Conservation (phyloP, 2,329 filamentous ascomycete genomes). For the Fusarium bactridioides region DNA sequence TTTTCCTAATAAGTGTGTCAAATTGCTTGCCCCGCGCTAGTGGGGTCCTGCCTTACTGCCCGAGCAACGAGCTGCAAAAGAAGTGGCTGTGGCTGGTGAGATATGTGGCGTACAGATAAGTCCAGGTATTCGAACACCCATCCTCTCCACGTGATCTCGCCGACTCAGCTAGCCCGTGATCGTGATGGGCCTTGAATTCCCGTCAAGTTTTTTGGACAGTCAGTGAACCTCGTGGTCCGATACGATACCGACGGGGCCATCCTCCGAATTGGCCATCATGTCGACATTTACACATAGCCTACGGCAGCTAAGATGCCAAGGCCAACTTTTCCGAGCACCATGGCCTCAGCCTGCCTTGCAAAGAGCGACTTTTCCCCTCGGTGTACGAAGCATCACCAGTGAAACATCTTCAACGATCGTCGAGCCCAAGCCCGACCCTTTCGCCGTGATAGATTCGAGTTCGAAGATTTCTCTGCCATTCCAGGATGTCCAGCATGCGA, state of each 20-base stretch:
- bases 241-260: conserved; percentile 37
- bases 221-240: conserved; percentile 32
- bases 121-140: background rate
- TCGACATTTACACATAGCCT: conserved; percentile 46
- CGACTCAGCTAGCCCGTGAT: conserved; percentile 12
- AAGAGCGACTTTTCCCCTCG: conserved; percentile 36
- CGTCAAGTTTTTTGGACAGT: conserved; percentile 40
- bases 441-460: conserved; percentile 26
- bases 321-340: conserved; percentile 43
- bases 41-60: conserved; percentile 39
- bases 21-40: conserved; percentile 47
- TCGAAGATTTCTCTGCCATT: conserved; percentile 42
- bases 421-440: conserved; percentile 21
- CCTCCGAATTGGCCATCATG: conserved; percentile 45
- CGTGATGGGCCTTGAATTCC: conserved; percentile 20
- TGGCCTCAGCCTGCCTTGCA: conserved; percentile 40
- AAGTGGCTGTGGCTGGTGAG: conserved; percentile 26
- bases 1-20: conserved; percentile 45
- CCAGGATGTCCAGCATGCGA: conserved; percentile 61
- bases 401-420: conserved; percentile 24
- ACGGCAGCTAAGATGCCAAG: conserved; percentile 48
- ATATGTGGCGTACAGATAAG: conserved; percentile 23
- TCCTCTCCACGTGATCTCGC: conserved; percentile 38
- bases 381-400: conserved; percentile 41
- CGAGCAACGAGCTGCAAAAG: conserved; percentile 36